Percentiles rank a stretch among this genome's conserved stretches.
Evolutionary conservation across 306 rosid genomes (phyloP).

Genomic region (Prunus mume): DNA sequence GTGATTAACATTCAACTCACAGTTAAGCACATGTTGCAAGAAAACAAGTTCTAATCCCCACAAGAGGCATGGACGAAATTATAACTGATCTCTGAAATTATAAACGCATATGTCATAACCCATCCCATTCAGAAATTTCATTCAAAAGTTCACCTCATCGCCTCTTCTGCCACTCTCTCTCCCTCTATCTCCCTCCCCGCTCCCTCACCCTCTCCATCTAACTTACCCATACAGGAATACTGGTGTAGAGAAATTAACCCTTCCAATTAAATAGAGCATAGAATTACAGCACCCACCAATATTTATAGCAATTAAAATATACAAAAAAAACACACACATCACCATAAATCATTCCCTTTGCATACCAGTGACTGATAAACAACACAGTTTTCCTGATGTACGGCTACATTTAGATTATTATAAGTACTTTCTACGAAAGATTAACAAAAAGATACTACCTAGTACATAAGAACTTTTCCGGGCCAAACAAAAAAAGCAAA

Average conservation of each 20-base stretch:
- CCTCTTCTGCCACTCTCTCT: background rate
- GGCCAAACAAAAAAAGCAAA: slow-evolving; percentile 8
- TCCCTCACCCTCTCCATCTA: background rate
- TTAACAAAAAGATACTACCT: background rate
- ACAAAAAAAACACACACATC: too few species aligned
- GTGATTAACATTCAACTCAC: slow-evolving; percentile 11
- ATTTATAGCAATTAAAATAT: too few species aligned
- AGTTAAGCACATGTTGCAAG: background rate
- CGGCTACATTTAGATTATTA: background rate
- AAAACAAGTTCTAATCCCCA: background rate
- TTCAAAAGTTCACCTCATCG: background rate
- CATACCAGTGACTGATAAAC: background rate
- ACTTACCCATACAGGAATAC: background rate
- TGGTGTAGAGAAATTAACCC: too few species aligned
- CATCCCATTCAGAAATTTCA: background rate
- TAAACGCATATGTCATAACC: background rate
- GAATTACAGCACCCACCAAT: too few species aligned
- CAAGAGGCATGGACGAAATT: too few species aligned
- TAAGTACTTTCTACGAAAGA: background rate
- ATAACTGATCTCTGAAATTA: background rate
- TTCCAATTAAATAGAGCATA: too few species aligned
- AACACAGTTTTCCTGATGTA: background rate
- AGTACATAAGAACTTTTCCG: slow-evolving; percentile 31
- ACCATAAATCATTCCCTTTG: background rate
- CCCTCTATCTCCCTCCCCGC: background rate